Percentiles rank a stretch among this genome's conserved stretches.
Conservation (phyloP, 441 rosid genomes). For the Erysimum cheiri region DNA sequence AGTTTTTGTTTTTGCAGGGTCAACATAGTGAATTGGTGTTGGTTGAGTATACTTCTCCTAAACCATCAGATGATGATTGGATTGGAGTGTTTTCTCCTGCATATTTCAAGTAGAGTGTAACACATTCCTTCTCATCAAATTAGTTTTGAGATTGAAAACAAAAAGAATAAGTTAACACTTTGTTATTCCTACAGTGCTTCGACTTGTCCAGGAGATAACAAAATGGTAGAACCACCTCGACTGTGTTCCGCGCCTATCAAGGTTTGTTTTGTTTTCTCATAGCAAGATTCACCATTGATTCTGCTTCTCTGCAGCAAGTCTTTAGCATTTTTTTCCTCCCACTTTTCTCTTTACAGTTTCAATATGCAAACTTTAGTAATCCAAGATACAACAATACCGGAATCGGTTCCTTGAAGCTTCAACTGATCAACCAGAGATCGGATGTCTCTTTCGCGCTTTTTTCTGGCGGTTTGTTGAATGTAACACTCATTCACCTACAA, state of each 20-base stretch:
- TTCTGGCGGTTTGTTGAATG: slow-evolving; percentile 67
- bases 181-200: slow-evolving; percentile 56
- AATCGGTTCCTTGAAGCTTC: slow-evolving; percentile 70
- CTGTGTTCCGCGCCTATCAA: slow-evolving; percentile 79
- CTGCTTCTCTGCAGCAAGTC: slow-evolving; percentile 17
- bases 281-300: not conserved
- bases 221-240: slow-evolving; percentile 55
- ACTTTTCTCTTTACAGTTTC: slow-evolving; percentile 55
- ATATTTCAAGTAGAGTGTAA: slow-evolving; percentile 64
- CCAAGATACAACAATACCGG: slow-evolving; percentile 60
- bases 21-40: slow-evolving; percentile 65
- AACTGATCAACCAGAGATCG: slow-evolving; percentile 81
- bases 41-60: slow-evolving; percentile 55
- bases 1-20: slow-evolving; percentile 51
- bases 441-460: slow-evolving; percentile 77
- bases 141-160: not conserved
- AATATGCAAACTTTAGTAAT: slow-evolving; percentile 76
- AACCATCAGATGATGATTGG: slow-evolving; percentile 80
- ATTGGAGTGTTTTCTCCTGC: slow-evolving; percentile 93
- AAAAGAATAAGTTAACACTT: not conserved
- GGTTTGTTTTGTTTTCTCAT: slow-evolving; percentile 49
- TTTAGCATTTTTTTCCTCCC: slow-evolving; percentile 20
- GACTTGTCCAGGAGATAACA: slow-evolving; percentile 58
- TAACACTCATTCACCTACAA: slow-evolving; percentile 37
- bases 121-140: slow-evolving; percentile 12